A percentile compares a stretch with the other conserved stretches of the same genome.
phyloP scores from a whole-genome alignment of 345 rosid genomes.

The Brassica cretica region DNA sequence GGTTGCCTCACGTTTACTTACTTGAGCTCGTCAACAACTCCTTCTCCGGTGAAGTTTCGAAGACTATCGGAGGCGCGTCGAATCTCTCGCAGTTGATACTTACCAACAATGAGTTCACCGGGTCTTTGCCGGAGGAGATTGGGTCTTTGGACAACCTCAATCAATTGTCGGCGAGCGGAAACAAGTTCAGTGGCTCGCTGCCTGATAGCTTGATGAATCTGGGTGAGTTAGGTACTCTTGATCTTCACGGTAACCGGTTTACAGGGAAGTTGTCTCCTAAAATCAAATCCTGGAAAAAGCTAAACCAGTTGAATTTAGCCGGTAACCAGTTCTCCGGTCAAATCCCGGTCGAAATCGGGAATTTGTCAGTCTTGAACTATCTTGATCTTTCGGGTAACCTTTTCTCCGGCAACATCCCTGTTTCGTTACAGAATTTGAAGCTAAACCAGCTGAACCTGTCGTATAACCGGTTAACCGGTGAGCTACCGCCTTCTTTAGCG shows the following conservation, averaged over 20 bases:
- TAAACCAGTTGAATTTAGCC: slow-evolving; percentile 80
- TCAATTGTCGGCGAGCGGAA: slow-evolving; percentile 60
- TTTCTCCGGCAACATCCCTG: slow-evolving; percentile 68
- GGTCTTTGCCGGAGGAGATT: slow-evolving; percentile 71
- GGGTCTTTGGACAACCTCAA: slow-evolving; percentile 59
- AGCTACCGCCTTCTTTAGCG: slow-evolving; percentile 64
- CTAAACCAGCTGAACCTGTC: slow-evolving; percentile 89
- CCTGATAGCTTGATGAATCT: slow-evolving; percentile 69
- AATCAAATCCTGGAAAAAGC: slow-evolving; percentile 68
- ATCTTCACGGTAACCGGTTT: slow-evolving; percentile 70
- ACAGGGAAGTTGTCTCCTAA: slow-evolving; percentile 68
- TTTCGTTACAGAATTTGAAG: slow-evolving; percentile 76
- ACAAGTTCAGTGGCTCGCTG: slow-evolving; percentile 62
- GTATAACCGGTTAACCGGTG: slow-evolving; percentile 65
- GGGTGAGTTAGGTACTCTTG: slow-evolving; percentile 59
- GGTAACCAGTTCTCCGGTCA: slow-evolving; percentile 58
- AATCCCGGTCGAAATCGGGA: slow-evolving; percentile 70
- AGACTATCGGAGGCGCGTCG: slow-evolving; percentile 59
- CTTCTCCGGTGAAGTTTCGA: slow-evolving; percentile 66
- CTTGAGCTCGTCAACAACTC: slow-evolving; percentile 67
- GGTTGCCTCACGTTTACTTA: slow-evolving; percentile 75
- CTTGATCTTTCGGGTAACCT: slow-evolving; percentile 80
- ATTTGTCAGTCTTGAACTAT: slow-evolving; percentile 73
- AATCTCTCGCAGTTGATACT: slow-evolving; percentile 66
- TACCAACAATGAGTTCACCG: slow-evolving; percentile 64